Evolutionary conservation across 1,284 basidiomycete species (phyloP).

Genomic region (Meripilus lineatus): DNA sequence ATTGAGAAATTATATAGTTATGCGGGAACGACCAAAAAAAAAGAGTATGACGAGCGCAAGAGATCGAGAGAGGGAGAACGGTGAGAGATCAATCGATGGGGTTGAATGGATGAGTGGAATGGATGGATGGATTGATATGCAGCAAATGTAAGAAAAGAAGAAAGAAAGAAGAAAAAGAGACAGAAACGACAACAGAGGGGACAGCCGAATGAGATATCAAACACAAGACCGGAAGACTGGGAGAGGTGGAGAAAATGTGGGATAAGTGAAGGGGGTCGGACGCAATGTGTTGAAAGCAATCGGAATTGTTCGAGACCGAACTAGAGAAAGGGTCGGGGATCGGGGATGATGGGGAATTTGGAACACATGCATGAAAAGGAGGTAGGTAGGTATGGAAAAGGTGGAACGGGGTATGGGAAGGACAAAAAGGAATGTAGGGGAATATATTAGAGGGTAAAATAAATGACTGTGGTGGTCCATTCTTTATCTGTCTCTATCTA

Average conservation of each 20-base stretch:
- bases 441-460: conserved; percentile 11
- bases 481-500: too few species aligned
- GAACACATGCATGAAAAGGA: neutral
- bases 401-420: neutral
- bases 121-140: conserved; percentile 10
- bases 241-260: neutral
- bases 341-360: neutral
- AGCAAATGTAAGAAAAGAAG: conserved; percentile 7
- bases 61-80: too few species aligned
- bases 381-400: conserved; percentile 1
- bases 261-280: neutral
- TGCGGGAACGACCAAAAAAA: too few species aligned
- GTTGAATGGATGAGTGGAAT: neutral
- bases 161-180: too few species aligned
- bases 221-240: neutral
- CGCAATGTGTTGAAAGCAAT: too few species aligned
- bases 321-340: neutral
- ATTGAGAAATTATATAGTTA: too few species aligned
- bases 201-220: neutral
- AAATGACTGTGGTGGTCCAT: too few species aligned
- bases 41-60: too few species aligned
- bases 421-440: conserved; percentile 3
- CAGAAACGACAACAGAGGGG: conserved; percentile 14
- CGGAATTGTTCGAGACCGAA: neutral
- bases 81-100: too few species aligned